Percentiles rank a stretch among this genome's conserved stretches.
Conservation (phyloP, 805 yeast species). For the Schizosaccharomyces cryophilus region DNA sequence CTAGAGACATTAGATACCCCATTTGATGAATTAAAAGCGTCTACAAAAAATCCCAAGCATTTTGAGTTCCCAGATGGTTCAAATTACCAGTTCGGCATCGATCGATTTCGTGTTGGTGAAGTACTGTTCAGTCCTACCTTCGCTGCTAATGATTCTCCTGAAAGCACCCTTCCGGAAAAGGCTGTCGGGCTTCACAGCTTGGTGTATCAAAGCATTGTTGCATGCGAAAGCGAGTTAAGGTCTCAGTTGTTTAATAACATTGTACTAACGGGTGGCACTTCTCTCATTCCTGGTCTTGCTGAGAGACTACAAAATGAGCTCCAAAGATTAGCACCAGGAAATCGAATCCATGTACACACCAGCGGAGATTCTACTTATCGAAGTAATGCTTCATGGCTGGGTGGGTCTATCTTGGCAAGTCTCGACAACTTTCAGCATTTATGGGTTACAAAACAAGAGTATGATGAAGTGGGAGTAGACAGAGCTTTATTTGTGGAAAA, state of each 20-base stretch:
- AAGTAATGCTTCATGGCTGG: slow-evolving; percentile 40
- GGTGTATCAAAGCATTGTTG: slow-evolving; percentile 21
- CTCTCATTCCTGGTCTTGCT: slow-evolving; percentile 30
- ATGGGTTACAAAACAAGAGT: slow-evolving; percentile 39
- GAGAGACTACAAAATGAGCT: slow-evolving; percentile 33
- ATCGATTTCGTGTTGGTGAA: slow-evolving; percentile 34
- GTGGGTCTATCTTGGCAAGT: slow-evolving; percentile 44
- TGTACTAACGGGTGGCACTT: slow-evolving; percentile 36
- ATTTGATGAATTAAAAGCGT: slow-evolving; percentile 11
- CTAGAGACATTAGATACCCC: slow-evolving; percentile 13
- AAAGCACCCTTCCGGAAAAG: not conserved
- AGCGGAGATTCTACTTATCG: slow-evolving; percentile 26
- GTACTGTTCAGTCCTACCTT: slow-evolving; percentile 25
- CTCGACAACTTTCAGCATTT: slow-evolving; percentile 30
- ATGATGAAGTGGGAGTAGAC: slow-evolving; percentile 32
- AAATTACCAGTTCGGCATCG: slow-evolving; percentile 24
- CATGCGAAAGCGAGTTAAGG: slow-evolving; percentile 20
- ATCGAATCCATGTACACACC: slow-evolving; percentile 18
- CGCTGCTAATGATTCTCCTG: not conserved
- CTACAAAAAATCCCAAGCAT: not conserved
- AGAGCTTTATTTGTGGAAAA: slow-evolving; percentile 14
- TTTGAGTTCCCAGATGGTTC: slow-evolving; percentile 39
- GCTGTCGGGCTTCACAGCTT: slow-evolving; percentile 8
- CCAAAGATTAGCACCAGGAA: slow-evolving; percentile 29
- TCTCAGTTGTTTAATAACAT: slow-evolving; percentile 21